phyloP scores from a whole-genome alignment of 371 early-diverging fungal species.

The Phascolomyces articulosus region DNA sequence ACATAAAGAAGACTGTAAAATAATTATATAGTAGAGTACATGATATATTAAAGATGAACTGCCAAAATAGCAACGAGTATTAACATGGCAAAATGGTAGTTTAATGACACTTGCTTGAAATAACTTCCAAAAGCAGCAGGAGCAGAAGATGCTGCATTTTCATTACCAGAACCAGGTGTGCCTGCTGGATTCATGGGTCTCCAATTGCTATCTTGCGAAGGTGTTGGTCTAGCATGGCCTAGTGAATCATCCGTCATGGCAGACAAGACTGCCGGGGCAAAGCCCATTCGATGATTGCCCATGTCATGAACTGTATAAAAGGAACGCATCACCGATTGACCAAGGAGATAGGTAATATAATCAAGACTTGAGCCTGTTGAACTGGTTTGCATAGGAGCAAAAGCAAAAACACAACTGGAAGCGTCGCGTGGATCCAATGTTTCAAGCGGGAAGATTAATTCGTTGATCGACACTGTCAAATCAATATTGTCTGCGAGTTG shows the following conservation, averaged over 20 bases:
- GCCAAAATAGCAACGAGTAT: too few relatives aligned
- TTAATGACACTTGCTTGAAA: too few relatives aligned
- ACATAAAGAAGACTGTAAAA: too few relatives aligned
- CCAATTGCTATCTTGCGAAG: neutral
- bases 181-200: neutral
- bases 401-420: constrained; percentile 38
- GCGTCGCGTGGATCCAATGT: constrained; percentile 19
- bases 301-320: constrained; percentile 47
- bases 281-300: constrained; percentile 40
- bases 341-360: constrained; percentile 29
- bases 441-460: constrained; percentile 40
- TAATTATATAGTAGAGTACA: too few relatives aligned
- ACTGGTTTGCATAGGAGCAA: constrained; percentile 28
- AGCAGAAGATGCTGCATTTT: too few relatives aligned
- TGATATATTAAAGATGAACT: too few relatives aligned
- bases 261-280: constrained; percentile 29
- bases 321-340: constrained; percentile 43
- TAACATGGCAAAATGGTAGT: too few relatives aligned
- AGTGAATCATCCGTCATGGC: neutral
- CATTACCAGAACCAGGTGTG: neutral
- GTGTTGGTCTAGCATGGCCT: neutral
- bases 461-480: constrained; percentile 29
- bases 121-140: too few relatives aligned
- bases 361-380: constrained; percentile 1
- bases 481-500: neutral